Percentiles rank a stretch among this genome's conserved stretches.
phyloP scores from a whole-genome alignment of 139 green algal species.

The Coelastrella sp. region DNA sequence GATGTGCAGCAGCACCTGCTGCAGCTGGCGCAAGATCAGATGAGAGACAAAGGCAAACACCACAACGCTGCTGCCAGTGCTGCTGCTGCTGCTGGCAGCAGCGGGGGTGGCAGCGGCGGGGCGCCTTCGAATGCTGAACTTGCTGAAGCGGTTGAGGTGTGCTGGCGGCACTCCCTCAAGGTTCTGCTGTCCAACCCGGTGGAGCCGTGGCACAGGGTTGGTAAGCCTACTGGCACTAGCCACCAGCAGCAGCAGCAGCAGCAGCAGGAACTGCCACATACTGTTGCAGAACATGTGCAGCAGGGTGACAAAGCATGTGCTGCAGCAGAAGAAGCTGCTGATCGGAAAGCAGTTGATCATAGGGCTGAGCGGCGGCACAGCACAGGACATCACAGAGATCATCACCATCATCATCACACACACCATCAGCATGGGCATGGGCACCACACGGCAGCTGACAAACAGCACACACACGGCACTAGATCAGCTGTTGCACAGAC shows the following conservation, averaged over 20 bases:
- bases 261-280: constrained; percentile 32
- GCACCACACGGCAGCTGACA: too few species aligned
- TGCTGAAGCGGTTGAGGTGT: not conserved
- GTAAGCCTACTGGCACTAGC: not conserved
- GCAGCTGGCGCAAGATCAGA: constrained; percentile 41
- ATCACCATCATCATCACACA: constrained; percentile 9
- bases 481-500: too few species aligned
- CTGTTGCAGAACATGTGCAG: not conserved
- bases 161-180: constrained; percentile 28
- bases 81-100: not conserved
- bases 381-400: not conserved
- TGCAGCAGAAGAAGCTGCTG: not conserved
- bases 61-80: not conserved
- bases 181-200: constrained; percentile 38
- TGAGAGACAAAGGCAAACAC: not conserved
- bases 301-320: not conserved
- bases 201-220: constrained; percentile 5
- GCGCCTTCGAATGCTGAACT: not conserved
- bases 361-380: not conserved
- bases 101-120: not conserved
- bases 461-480: too few species aligned
- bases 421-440: not conserved
- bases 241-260: not conserved
- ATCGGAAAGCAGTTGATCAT: not conserved
- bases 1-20: constrained; percentile 47